Conservation (phyloP, 2,329 filamentous ascomycete species). For the Epichloe uncinata region DNA sequence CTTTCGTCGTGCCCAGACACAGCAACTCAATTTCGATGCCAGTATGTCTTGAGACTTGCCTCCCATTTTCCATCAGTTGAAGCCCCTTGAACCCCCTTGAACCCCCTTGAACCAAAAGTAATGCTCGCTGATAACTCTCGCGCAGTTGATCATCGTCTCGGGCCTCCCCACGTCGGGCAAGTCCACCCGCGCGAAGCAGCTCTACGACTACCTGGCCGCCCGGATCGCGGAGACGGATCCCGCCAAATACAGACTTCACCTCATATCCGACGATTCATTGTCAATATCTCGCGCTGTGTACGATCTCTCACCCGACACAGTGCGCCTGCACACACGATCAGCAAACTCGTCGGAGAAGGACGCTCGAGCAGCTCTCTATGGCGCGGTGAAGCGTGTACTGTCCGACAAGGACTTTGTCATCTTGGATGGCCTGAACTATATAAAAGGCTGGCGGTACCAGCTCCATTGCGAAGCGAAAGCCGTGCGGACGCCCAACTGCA, state of each 20-base stretch:
- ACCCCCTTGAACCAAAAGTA: background rate
- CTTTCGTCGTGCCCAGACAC: background rate
- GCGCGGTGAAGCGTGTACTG: constrained; percentile 64
- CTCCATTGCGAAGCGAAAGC: constrained; percentile 77
- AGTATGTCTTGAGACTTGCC: background rate
- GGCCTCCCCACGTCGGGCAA: constrained; percentile 58
- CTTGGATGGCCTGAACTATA: constrained; percentile 72
- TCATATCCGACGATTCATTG: constrained; percentile 60
- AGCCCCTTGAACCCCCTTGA: background rate
- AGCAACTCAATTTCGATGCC: background rate
- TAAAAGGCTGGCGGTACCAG: constrained; percentile 83
- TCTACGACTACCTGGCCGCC: constrained; percentile 48
- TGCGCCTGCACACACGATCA: constrained; percentile 49
- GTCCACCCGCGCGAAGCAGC: constrained; percentile 51
- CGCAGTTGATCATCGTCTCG: constrained; percentile 53
- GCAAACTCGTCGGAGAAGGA: constrained; percentile 70
- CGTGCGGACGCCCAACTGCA: constrained; percentile 58
- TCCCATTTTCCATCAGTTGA: background rate
- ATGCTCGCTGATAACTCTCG: constrained; percentile 3
- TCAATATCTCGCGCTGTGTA: constrained; percentile 60
- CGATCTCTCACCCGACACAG: constrained; percentile 39
- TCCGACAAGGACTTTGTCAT: constrained; percentile 64
- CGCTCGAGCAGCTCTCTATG: constrained; percentile 62
- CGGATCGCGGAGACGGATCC: constrained; percentile 31
- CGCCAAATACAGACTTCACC: constrained; percentile 50